Percentiles rank a stretch among this genome's conserved stretches.
Conservation (phyloP, 306 rosid genomes). For the Heteromeles arbutifolia region DNA sequence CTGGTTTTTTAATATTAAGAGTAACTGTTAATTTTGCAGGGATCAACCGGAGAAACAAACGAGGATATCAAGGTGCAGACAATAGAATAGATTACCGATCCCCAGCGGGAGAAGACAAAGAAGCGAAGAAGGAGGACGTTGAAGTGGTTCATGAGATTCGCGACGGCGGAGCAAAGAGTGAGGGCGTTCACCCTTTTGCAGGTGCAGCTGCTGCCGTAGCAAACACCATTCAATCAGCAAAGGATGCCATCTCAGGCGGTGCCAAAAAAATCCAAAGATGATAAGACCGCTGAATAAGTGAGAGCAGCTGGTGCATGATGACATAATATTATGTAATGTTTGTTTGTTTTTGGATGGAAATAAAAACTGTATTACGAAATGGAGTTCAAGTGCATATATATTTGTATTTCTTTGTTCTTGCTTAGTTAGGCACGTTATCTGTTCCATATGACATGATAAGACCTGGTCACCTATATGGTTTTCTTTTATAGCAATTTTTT, state of each 20-base stretch:
- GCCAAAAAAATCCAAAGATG: slow-evolving; percentile 4
- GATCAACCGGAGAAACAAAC: neutral
- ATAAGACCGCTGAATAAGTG: slow-evolving; percentile 5
- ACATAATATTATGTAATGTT: neutral
- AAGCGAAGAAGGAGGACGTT: neutral
- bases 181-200: neutral
- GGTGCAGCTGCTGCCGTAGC: slow-evolving; percentile 16
- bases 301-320: neutral
- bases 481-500: too few relatives aligned
- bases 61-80: neutral
- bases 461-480: too few relatives aligned
- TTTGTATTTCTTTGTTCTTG: neutral
- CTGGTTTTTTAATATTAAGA: neutral
- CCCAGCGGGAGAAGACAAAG: neutral
- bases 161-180: neutral
- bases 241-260: slow-evolving; percentile 25
- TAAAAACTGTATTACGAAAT: neutral
- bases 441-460: too few relatives aligned
- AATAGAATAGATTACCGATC: neutral
- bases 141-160: neutral
- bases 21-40: neutral
- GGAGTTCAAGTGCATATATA: neutral
- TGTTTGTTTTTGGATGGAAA: neutral
- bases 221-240: slow-evolving; percentile 12
- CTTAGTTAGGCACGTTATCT: too few relatives aligned